These are phyloP conservation scores for Ceriops tagal DNA, from an alignment of 345 rosid genomes.

Conservation along the genomic window DNA sequence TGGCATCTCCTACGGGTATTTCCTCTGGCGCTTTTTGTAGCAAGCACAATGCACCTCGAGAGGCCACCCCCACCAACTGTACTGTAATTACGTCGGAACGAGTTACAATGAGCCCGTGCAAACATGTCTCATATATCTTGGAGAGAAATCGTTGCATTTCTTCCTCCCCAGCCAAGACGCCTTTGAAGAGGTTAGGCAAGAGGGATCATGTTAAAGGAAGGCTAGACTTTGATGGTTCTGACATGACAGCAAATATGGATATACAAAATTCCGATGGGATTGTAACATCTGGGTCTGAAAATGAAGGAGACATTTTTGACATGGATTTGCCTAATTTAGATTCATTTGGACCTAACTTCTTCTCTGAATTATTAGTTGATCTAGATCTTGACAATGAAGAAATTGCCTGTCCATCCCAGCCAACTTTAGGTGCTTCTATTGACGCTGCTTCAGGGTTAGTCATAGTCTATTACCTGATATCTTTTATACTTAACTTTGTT, in stretches of 20 bases:
- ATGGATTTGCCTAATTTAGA: slow-evolving; percentile 64
- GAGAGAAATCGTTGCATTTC: slow-evolving; percentile 73
- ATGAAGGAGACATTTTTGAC: slow-evolving; percentile 53
- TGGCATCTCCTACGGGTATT: slow-evolving; percentile 32
- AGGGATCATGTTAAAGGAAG: slow-evolving; percentile 80
- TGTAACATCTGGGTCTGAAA: slow-evolving; percentile 58
- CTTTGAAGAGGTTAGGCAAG: slow-evolving; percentile 41
- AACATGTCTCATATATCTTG: slow-evolving; percentile 50
- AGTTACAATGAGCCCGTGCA: slow-evolving; percentile 64
- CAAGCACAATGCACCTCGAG: slow-evolving; percentile 39
- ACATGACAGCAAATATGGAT: slow-evolving; percentile 33
- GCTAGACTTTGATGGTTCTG: slow-evolving; percentile 76
- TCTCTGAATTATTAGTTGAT: slow-evolving; percentile 66
- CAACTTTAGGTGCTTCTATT: slow-evolving; percentile 10
- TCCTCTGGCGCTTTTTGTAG: slow-evolving; percentile 34
- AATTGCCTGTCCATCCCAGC: slow-evolving; percentile 35
- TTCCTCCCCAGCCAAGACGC: slow-evolving; percentile 62
- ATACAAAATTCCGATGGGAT: slow-evolving; percentile 30
- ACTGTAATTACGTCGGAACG: slow-evolving; percentile 65
- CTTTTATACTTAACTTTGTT: not conserved
- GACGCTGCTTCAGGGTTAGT: slow-evolving; percentile 24
- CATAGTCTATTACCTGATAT: not conserved
- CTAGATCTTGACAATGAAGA: slow-evolving; percentile 60
- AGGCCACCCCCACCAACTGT: slow-evolving; percentile 55
- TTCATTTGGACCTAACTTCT: slow-evolving; percentile 54